Base-by-base conservation (phyloP, 768 basidiomycete species). In the Leccinum longicurvipes region DNA sequence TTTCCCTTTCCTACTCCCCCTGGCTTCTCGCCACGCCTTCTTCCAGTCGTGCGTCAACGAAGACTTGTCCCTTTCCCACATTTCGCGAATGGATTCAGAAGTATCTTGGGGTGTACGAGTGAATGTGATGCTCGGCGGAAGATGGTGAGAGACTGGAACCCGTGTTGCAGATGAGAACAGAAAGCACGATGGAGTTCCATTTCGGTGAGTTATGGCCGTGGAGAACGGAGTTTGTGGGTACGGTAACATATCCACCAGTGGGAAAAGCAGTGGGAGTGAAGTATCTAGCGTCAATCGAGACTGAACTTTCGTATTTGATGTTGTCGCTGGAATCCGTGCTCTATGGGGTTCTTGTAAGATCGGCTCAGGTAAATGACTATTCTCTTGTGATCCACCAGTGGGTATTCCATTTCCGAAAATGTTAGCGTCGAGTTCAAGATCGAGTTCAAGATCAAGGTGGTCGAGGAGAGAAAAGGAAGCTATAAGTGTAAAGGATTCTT, bases 21-120 rank as follows among this genome's bases (percentile, higher is more conserved):
- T 79, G 14, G 89, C 91, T 64, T 92, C 91, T 55, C 85, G 80
- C 71, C 83, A 84, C 47, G 87, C 72, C 64, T 82, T 82, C 73
- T 89, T 91, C 90, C 91, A 92, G 48, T 82, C 87, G 57, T 71
- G 76, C 51, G 91, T 92, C 68, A 92, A 69, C 51, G 83, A 81
- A 0, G 76, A 78, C 63, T 85, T 87, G 46, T 76, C 72, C n/a
- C 74, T 79, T 63, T 92, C 90, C 89, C 91, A 92, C 51, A 76
- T 71, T 59, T 77, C 77, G 48, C 80, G 76, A 32, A 90, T 87
- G 19, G 50, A 59, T 62, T 84, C 82, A 11, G 66, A n/a, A 10
- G 68, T 70, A n/a, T 68, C 62, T 47, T 62, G 47, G 12, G 59
- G 47, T 17, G 62, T 60, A 24, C 67, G 64, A 15, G 59, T 36